phyloP scores from a whole-genome alignment of 495 filamentous ascomycete species.

The Tuber melanosporum region DNA sequence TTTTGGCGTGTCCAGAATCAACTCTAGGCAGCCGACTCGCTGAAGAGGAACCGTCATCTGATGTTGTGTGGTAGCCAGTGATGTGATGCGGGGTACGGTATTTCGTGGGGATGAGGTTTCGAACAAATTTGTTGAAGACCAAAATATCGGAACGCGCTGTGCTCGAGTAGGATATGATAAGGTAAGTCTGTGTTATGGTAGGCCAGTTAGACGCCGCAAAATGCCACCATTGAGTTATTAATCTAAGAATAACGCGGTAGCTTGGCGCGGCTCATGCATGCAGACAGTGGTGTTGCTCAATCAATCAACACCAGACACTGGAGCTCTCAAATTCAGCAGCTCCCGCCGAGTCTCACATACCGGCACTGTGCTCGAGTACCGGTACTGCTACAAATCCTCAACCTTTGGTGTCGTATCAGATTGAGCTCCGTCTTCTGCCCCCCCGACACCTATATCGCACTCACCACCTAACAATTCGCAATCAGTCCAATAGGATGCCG shows the following conservation, averaged over 20 bases:
- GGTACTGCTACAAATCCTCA: background rate
- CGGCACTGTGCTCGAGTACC: too few relatives aligned
- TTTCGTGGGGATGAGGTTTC: background rate
- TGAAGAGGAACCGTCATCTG: conserved; percentile 40
- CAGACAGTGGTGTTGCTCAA: background rate
- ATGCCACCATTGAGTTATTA: background rate
- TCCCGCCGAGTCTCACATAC: background rate
- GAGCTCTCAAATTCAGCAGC: background rate
- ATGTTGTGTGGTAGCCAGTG: conserved; percentile 15
- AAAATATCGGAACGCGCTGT: background rate
- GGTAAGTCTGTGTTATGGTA: background rate
- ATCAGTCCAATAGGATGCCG: conserved; percentile 28
- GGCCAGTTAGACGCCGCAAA: background rate
- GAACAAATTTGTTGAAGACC: background rate
- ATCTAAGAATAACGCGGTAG: background rate
- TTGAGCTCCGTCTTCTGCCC: background rate
- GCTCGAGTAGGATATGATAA: background rate
- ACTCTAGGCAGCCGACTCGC: conserved; percentile 36
- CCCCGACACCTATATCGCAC: background rate
- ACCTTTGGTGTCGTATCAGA: background rate
- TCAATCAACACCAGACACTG: background rate
- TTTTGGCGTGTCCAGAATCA: conserved; percentile 45
- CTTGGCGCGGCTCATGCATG: background rate
- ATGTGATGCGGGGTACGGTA: conserved; percentile 3
- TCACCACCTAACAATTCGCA: background rate